Conservation (phyloP, 2,329 filamentous ascomycete species). For the Beauveria varroae region DNA sequence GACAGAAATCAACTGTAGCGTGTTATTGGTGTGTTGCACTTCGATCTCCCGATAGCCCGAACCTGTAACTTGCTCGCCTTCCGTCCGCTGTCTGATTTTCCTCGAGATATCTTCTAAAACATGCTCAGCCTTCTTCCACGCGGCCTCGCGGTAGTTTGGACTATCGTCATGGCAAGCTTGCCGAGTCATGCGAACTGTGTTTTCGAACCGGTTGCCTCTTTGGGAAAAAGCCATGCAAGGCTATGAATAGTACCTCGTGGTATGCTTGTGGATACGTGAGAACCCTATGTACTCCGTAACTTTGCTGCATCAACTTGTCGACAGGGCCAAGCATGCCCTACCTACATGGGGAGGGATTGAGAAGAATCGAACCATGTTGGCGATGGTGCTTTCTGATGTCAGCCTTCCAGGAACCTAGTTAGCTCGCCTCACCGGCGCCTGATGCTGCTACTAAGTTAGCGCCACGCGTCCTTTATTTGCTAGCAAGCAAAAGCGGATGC, state of each 20-base stretch:
- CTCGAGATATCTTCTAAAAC: neutral
- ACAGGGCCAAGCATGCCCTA: neutral
- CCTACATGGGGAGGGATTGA: neutral
- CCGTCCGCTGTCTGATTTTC: neutral
- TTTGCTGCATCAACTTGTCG: neutral
- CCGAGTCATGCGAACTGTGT: neutral
- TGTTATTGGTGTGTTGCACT: neutral
- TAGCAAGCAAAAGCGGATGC: neutral
- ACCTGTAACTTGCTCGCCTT: neutral
- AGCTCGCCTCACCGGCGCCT: neutral
- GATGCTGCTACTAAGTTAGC: neutral
- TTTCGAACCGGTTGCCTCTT: neutral
- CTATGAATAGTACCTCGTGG: slow-evolving; percentile 1
- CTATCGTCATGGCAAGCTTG: neutral
- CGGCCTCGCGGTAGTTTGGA: neutral
- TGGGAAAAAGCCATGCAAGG: neutral
- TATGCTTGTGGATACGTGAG: neutral
- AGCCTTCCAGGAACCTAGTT: neutral
- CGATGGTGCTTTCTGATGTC: neutral
- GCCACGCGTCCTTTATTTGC: neutral
- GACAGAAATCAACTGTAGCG: neutral
- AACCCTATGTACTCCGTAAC: neutral
- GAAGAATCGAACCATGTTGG: neutral
- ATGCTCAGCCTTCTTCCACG: neutral
- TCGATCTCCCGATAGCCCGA: slow-evolving; percentile 5